Base-by-base conservation (phyloP, 345 rosid genomes). In the Populus deltoides region DNA sequence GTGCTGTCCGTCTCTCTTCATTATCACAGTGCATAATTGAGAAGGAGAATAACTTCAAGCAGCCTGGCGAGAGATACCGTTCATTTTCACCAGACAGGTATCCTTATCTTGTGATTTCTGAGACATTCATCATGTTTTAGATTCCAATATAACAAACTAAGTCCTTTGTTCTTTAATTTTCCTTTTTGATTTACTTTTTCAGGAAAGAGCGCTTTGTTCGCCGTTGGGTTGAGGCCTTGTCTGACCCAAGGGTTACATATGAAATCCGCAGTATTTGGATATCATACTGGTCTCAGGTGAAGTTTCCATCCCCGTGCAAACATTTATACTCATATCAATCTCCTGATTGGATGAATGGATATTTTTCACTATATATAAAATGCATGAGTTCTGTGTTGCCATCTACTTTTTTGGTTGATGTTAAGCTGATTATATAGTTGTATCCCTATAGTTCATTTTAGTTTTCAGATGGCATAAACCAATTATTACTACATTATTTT, bases 21-120 rank as follows among this genome's bases (percentile, higher is more conserved):
- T 77, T 63, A 31, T 55, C 80, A 83, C 89, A 95, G 98, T 80
- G 90, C 90, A 82, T 96, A 25, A 92, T 91, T 78, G 88, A 57
- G 41, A 93, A 93, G 87, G 98, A 92, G 86, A 90, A 93, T 89
- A 92, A 96, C 90, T 93, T 95, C 90, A 85, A 93, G 83, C 94
- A 95, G 82, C 94, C 99, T 57, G 98, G 99, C 43, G 94, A 95
- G 83, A 88, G 97, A 83, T 95, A 89, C 86, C 81, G 93, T 9
- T 90, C 99, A 8, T 95, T 89, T 89, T 77, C 83, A 66, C 86
- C 98, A 9, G 94, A 91, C 87, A 95, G 97, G 99, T 95, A 41
- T 9, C 45, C 13, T 41, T 41, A 41, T 41, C 45, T 41, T 41
- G 13, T 41, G 45, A 41, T 41, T 41, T 41, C 13, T 41, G 12